These are phyloP conservation scores for Coemansia sp. DNA, from an alignment of 192 early-diverging fungal genomes.

Conservation along the genomic window DNA sequence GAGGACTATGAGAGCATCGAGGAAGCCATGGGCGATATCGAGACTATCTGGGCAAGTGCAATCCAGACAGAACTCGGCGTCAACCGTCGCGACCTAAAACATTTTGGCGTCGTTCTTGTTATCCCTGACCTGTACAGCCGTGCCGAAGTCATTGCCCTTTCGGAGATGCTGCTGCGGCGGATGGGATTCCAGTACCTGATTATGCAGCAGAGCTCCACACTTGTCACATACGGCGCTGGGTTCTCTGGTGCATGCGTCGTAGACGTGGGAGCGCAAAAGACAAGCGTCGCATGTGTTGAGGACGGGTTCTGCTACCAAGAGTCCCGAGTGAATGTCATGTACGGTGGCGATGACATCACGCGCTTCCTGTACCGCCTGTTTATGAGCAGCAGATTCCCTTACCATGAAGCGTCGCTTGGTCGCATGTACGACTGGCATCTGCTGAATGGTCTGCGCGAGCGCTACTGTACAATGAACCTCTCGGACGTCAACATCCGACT, in stretches of 20 bases:
- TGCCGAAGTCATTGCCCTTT: slow-evolving; percentile 61
- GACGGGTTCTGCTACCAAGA: slow-evolving; percentile 76
- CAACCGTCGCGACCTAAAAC: slow-evolving; percentile 55
- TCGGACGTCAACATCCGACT: slow-evolving; percentile 81
- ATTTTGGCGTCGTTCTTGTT: slow-evolving; percentile 71
- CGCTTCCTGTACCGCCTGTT: slow-evolving; percentile 68
- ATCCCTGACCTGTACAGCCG: slow-evolving; percentile 78
- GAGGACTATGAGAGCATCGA: slow-evolving; percentile 68
- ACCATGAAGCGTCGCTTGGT: slow-evolving; percentile 61
- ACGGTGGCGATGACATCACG: slow-evolving; percentile 91
- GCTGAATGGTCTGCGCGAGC: slow-evolving; percentile 79
- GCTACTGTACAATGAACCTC: slow-evolving; percentile 81
- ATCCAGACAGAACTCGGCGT: slow-evolving; percentile 73
- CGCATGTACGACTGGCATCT: slow-evolving; percentile 73
- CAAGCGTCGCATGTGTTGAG: slow-evolving; percentile 80
- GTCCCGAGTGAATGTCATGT: slow-evolving; percentile 65
- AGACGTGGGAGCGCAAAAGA: slow-evolving; percentile 89
- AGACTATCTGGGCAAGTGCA: slow-evolving; percentile 75
- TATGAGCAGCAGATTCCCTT: slow-evolving; percentile 70
- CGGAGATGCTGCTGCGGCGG: slow-evolving; percentile 67
- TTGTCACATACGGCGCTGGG: slow-evolving; percentile 86
- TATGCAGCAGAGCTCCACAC: slow-evolving; percentile 77
- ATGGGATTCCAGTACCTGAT: slow-evolving; percentile 78
- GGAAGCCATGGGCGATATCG: slow-evolving; percentile 71
- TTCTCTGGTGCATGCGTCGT: slow-evolving; percentile 84